Evolutionary conservation across 176 grass and related monocot species (phyloP).

Genomic region (Secale cereale): DNA sequence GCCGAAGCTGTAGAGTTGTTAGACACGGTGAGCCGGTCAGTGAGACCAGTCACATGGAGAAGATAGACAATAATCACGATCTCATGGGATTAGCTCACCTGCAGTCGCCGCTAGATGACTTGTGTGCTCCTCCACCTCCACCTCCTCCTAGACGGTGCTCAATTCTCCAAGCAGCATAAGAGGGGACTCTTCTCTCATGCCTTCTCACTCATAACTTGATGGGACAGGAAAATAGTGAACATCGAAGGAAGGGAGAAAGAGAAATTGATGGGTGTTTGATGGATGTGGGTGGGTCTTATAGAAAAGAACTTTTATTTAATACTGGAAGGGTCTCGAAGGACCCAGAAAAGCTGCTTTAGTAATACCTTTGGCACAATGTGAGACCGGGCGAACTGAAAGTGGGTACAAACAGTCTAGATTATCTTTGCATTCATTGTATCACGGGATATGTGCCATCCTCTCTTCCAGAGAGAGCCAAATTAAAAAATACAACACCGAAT

Average conservation of each 20-base stretch:
- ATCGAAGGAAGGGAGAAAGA: background rate
- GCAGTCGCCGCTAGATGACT: background rate
- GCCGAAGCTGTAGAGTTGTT: background rate
- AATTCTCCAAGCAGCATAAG: background rate
- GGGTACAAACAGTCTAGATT: too few relatives aligned
- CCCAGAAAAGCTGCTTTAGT: background rate
- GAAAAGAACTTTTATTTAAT: background rate
- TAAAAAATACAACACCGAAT: too few relatives aligned
- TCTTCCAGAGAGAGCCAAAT: too few relatives aligned
- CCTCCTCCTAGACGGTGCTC: background rate
- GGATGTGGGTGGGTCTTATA: background rate
- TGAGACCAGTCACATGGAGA: background rate
- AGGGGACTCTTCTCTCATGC: background rate
- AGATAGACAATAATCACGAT: background rate
- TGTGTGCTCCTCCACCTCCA: background rate
- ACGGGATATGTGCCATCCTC: too few relatives aligned
- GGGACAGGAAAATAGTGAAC: background rate
- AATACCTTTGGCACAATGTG: background rate
- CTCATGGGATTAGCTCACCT: background rate
- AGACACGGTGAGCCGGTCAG: background rate
- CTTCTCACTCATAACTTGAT: background rate
- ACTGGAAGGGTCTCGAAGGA: background rate
- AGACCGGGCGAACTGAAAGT: too few relatives aligned
- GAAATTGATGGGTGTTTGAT: background rate
- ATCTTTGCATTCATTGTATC: too few relatives aligned